phyloP scores from a whole-genome alignment of 139 green algal species.

The Chlorella sp. region DNA sequence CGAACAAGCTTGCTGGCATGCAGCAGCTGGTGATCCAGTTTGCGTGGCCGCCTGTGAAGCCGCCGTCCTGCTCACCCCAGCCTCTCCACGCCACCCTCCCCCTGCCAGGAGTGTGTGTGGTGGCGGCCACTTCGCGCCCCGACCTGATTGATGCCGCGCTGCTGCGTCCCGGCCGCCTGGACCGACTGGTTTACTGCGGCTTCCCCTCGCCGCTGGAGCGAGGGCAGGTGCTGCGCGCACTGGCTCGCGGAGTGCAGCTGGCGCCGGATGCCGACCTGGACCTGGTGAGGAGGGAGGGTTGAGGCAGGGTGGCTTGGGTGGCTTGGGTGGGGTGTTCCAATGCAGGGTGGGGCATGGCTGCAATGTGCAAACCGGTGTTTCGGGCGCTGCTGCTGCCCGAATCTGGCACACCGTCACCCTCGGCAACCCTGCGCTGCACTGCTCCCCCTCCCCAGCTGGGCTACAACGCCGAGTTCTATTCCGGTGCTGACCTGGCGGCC shows the following conservation, averaged over 20 bases:
- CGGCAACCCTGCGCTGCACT: too few relatives aligned
- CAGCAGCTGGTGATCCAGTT: too few relatives aligned
- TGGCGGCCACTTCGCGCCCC: slow-evolving; percentile 93
- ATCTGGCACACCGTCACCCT: too few relatives aligned
- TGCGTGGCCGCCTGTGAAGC: too few relatives aligned
- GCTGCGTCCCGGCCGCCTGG: slow-evolving; percentile 88
- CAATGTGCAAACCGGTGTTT: too few relatives aligned
- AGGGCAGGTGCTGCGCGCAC: slow-evolving; percentile 52
- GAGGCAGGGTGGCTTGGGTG: not conserved
- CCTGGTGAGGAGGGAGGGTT: slow-evolving; percentile 17
- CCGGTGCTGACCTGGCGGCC: slow-evolving; percentile 80
- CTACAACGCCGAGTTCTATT: slow-evolving; percentile 35
- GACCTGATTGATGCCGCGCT: slow-evolving; percentile 95
- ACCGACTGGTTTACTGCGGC: slow-evolving; percentile 75
- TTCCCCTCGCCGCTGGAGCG: slow-evolving; percentile 62
- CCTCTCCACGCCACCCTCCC: not conserved
- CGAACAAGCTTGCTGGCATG: too few relatives aligned
- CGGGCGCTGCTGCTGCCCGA: too few relatives aligned
- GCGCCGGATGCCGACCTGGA: slow-evolving; percentile 55
- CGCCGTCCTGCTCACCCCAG: too few relatives aligned
- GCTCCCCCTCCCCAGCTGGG: not conserved
- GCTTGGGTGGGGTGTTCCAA: too few relatives aligned
- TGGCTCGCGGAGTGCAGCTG: slow-evolving; percentile 63
- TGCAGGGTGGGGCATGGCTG: too few relatives aligned
- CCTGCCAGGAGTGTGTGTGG: slow-evolving; percentile 84